A percentile compares a stretch with the other conserved stretches of the same genome.
These are phyloP conservation scores for Amoebophrya sp. DNA, from an alignment of 169 alveolate genomes.

Conservation along the genomic window DNA sequence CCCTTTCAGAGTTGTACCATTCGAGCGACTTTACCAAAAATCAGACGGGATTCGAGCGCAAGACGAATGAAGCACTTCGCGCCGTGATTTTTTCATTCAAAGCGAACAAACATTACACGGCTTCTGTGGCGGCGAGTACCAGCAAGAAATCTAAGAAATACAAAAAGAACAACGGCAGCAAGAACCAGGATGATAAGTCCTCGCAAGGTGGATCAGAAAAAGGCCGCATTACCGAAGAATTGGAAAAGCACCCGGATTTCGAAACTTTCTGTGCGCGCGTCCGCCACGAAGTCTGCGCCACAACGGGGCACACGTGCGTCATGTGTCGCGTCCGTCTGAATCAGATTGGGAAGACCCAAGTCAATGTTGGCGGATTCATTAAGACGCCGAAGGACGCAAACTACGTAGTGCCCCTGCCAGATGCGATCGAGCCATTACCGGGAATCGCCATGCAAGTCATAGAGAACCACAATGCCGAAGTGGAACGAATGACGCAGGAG, in stretches of 20 bases:
- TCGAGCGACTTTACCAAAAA: neutral
- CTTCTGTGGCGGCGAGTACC: no score
- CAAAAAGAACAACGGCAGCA: neutral
- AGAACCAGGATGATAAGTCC: no score
- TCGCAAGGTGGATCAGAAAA: no score
- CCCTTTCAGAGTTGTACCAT: neutral
- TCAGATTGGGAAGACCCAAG: neutral
- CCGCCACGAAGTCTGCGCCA: neutral
- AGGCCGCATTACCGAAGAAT: neutral
- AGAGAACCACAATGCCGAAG: neutral
- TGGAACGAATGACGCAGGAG: neutral
- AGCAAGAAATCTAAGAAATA: no score
- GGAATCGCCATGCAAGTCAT: neutral
- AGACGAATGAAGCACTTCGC: neutral
- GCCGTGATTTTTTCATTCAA: neutral
- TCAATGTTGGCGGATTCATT: neutral
- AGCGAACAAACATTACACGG: neutral
- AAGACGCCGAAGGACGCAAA: neutral
- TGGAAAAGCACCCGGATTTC: slow-evolving; percentile 7
- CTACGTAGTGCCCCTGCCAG: slow-evolving; percentile 3
- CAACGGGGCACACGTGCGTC: slow-evolving; percentile 13
- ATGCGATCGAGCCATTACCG: neutral
- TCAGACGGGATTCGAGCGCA: neutral
- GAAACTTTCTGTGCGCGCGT: neutral
- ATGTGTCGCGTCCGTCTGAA: neutral